These are phyloP conservation scores for Oehlia diaphana DNA, from an alignment of 192 early-diverging fungal species.

Conservation along the genomic window DNA sequence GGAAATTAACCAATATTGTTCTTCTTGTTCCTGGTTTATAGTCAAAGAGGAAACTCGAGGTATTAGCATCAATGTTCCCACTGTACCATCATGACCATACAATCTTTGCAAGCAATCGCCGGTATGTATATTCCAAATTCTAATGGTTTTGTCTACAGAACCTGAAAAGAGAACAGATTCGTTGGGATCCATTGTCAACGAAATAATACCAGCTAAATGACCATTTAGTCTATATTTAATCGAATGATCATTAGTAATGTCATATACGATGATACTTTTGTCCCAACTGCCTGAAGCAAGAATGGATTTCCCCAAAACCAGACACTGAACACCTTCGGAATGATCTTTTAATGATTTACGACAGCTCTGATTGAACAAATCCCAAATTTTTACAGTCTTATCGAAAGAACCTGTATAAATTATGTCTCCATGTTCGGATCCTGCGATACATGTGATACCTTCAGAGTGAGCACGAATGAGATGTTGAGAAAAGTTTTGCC, in stretches of 20 bases:
- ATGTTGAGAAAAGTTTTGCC: neutral
- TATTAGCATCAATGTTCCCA: constrained; percentile 6
- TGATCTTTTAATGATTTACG: neutral
- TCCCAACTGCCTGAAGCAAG: constrained; percentile 18
- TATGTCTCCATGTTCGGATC: constrained; percentile 1
- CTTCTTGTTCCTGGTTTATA: neutral
- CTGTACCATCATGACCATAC: constrained; percentile 12
- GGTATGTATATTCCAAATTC: constrained; percentile 10
- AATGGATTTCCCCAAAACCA: neutral
- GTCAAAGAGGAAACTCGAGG: neutral
- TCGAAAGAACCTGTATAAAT: constrained; percentile 18
- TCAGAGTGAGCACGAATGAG: neutral
- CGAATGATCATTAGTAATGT: neutral
- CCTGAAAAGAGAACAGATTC: constrained; percentile 16
- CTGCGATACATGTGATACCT: constrained; percentile 12
- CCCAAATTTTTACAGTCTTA: constrained; percentile 16
- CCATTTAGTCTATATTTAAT: constrained; percentile 6
- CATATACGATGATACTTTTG: constrained; percentile 16
- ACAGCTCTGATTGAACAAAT: neutral
- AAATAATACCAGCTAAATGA: constrained; percentile 18
- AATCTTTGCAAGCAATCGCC: constrained; percentile 8
- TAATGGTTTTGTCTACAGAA: constrained; percentile 15
- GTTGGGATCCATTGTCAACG: neutral
- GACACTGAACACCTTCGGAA: constrained; percentile 3
- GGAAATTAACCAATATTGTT: constrained; percentile 9